Evolutionary conservation across 164 flowering plant species (phyloP), one percentile per base, ranked within the genome.

Genomic region (Litsea cubeba): DNA sequence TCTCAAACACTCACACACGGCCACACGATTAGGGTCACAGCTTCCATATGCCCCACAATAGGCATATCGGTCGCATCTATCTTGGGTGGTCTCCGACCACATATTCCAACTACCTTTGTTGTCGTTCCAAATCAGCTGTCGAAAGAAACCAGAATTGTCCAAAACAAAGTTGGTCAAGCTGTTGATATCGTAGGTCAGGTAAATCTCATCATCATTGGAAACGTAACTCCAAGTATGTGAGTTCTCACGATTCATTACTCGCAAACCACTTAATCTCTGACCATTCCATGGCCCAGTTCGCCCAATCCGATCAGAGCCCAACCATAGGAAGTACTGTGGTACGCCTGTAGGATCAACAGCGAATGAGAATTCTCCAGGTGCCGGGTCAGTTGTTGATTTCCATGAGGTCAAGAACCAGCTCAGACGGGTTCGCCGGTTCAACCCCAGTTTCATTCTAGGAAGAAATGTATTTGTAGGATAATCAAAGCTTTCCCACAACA

Each of bases 1-100:
- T 14, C 69, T 11, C 70, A 86, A 69, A 65, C 90, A 87, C 54
- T 62, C 72, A 40, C 88, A 85, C 1, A 26, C 50, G 0, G 85
- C 77, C 2, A 82, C 72, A 1, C 58, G 40, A n/a, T 65, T 65
- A 2, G 65, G 62, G 70, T 74, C 28, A 60, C 88, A 87, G 24
- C 24, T 57, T 1, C 83, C 84, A 58, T 82, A 72, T 1, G 77
- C 25, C 4, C 88, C 88, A 73, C 90, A 87, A 1, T 65, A 7
- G 1, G 24, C 74, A 67, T 81, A 85, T 14, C 5, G 46, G 50
- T 81, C 81, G 63, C 87, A 86, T 1, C 30, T 22, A 30, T 81
- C 80, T 7, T 7, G 69, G 2, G 66, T 73, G 4, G 22, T 20
- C 7, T 71, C 7, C 6, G 23, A 66, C 8, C 24, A 51, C 1